Conservation (phyloP, 2,329 filamentous ascomycete species). For the Neofusicoccum umdonicola region DNA sequence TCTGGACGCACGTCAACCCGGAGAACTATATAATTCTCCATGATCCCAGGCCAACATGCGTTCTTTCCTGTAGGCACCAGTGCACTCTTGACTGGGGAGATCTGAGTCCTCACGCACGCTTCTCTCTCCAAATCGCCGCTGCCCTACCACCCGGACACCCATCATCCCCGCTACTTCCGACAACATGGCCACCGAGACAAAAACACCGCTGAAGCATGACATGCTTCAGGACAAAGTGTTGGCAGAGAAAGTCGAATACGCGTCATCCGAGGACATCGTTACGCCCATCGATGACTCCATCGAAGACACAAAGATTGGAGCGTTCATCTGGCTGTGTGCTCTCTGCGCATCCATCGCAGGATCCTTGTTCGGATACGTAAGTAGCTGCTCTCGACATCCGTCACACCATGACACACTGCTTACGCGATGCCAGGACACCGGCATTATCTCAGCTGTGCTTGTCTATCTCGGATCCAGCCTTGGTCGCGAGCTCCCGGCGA, state of each 20-base stretch:
- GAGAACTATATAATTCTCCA: too few relatives aligned
- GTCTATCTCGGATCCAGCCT: conserved; percentile 43
- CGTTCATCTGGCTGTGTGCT: conserved; percentile 40
- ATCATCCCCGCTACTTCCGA: neutral
- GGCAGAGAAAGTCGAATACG: conserved; percentile 20
- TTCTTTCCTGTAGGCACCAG: too few relatives aligned
- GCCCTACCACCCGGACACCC: too few relatives aligned
- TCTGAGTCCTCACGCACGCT: too few relatives aligned
- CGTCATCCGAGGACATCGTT: conserved; percentile 21
- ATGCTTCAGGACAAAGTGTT: neutral
- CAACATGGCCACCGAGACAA: neutral
- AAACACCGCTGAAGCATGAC: neutral
- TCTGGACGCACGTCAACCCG: too few relatives aligned
- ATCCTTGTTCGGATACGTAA: conserved; percentile 36
- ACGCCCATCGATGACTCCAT: conserved; percentile 28
- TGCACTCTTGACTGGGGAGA: too few relatives aligned
- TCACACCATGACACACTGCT: too few relatives aligned
- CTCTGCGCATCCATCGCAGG: conserved; percentile 28
- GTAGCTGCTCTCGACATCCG: too few relatives aligned
- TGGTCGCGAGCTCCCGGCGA: conserved; percentile 38
- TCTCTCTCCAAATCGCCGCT: too few relatives aligned
- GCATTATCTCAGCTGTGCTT: conserved; percentile 46
- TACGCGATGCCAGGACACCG: conserved; percentile 35
- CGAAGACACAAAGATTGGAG: conserved; percentile 39
- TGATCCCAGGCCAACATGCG: too few relatives aligned